A percentile compares a stretch with the other conserved stretches of the same genome.
phyloP scores from a whole-genome alignment of 2,329 filamentous ascomycete genomes.

The Leptoxyphium fumago region DNA sequence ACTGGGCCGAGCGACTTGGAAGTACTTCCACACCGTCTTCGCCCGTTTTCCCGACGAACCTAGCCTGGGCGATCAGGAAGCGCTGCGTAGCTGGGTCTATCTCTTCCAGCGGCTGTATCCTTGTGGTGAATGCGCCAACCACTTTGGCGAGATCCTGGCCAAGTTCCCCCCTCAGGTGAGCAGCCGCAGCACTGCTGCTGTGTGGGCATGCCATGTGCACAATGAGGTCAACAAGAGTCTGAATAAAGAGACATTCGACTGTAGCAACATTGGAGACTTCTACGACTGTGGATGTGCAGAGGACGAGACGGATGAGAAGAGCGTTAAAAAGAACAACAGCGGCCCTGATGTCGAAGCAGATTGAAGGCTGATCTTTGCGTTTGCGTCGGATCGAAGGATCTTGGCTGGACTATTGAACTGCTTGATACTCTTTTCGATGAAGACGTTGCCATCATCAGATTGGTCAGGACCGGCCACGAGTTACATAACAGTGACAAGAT shows the following conservation, averaged over 20 bases:
- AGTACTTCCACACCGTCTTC: slow-evolving; percentile 52
- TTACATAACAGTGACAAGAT: too few relatives aligned
- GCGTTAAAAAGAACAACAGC: too few relatives aligned
- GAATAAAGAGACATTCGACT: slow-evolving; percentile 47
- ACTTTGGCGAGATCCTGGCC: slow-evolving; percentile 46
- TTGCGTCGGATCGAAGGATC: too few relatives aligned
- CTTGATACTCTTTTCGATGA: too few relatives aligned
- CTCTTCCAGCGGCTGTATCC: slow-evolving; percentile 51
- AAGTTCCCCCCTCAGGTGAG: slow-evolving; percentile 51
- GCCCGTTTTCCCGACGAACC: slow-evolving; percentile 50
- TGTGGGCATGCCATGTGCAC: slow-evolving; percentile 52
- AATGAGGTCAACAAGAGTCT: slow-evolving; percentile 51
- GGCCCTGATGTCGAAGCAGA: too few relatives aligned
- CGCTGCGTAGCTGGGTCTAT: slow-evolving; percentile 45
- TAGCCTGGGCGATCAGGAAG: slow-evolving; percentile 43
- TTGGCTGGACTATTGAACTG: too few relatives aligned
- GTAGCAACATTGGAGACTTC: slow-evolving; percentile 48
- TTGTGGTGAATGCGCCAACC: slow-evolving; percentile 51
- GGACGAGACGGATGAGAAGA: slow-evolving; percentile 27
- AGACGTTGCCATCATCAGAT: too few relatives aligned
- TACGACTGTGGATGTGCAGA: slow-evolving; percentile 53
- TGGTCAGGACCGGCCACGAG: too few relatives aligned
- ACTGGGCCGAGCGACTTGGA: slow-evolving; percentile 50
- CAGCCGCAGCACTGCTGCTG: slow-evolving; percentile 45
- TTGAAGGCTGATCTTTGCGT: too few relatives aligned